phyloP scores from a whole-genome alignment of 2,329 filamentous ascomycete genomes.

The Sclerotinia minor region DNA sequence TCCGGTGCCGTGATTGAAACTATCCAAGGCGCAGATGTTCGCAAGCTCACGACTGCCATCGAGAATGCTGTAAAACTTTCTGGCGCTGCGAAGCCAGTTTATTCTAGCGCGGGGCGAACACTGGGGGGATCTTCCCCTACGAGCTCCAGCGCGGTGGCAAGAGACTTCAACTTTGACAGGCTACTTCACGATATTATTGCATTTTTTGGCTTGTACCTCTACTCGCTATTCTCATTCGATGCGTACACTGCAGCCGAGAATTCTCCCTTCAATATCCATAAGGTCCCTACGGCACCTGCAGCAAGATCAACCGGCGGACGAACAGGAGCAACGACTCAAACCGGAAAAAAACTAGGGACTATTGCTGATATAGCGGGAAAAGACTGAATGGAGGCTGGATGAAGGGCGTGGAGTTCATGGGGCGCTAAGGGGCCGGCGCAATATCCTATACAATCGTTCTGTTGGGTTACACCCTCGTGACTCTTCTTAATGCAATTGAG shows the following conservation, averaged over 20 bases:
- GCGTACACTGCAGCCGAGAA: slow-evolving; percentile 61
- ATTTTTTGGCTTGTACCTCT: slow-evolving; percentile 62
- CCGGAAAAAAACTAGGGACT: slow-evolving; percentile 42
- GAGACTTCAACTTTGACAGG: slow-evolving; percentile 20
- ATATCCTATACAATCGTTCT: neutral
- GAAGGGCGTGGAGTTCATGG: slow-evolving; percentile 1
- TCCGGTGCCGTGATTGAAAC: slow-evolving; percentile 71
- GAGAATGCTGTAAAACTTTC: slow-evolving; percentile 63
- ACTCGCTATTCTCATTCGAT: slow-evolving; percentile 64
- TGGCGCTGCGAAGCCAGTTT: slow-evolving; percentile 48
- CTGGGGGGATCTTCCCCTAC: slow-evolving; percentile 48
- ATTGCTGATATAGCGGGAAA: slow-evolving; percentile 37
- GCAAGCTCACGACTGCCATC: slow-evolving; percentile 73
- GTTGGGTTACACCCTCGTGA: neutral
- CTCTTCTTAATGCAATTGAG: neutral
- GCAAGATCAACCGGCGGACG: slow-evolving; percentile 32
- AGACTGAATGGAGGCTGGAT: slow-evolving; percentile 7
- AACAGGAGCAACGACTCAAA: slow-evolving; percentile 36
- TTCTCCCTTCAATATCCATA: slow-evolving; percentile 58
- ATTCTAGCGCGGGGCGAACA: slow-evolving; percentile 57
- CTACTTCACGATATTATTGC: slow-evolving; percentile 32
- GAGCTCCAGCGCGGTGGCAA: slow-evolving; percentile 7
- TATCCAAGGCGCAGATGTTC: slow-evolving; percentile 77
- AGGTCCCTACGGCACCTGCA: slow-evolving; percentile 31
- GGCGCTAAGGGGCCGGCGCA: slow-evolving; percentile 1